Evolutionary conservation across 352 stramenopile genomes (phyloP), one percentile per base, ranked within the genome.

Genomic region (Phytophthora megakarya): DNA sequence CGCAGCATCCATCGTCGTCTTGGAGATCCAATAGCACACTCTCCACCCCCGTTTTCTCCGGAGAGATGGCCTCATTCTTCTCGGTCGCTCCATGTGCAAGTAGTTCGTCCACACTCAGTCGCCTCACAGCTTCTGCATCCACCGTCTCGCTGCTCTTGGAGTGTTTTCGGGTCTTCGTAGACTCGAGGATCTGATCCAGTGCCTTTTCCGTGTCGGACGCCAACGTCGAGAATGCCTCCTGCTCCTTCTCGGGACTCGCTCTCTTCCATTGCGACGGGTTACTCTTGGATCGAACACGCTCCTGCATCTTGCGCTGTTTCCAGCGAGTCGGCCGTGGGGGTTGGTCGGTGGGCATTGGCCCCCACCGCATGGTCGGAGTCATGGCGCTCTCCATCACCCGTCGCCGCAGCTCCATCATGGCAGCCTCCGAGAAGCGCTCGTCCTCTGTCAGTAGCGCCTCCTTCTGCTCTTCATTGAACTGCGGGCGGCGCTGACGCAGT

Each of bases 391-490:
- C 72, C 53, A 90, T 85, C 40, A 90, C 77, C 39, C 84, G 78
- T 23, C 81, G 78, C 28, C 84, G 73, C 48, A 92, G 70, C 71
- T 92, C 83, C 38, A 88, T 67, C 76, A 88, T 88, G 16, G 79
- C 80, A 2, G 79, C 76, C 58, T 89, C 78, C 0, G 80, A 78
- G 30, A 81, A 72, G 25, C 69, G 50, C 46, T 74, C 71, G 48
- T 76, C 72, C 23, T 84, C 74, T 4, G 78, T 88, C 5, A 90
- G 75, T 32, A 92, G 65, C 52, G 84, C 82, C 18, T 81, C 75
- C 65, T 89, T 73, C 45, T 90, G 79, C 63, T 92, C 84, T 39
- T 89, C 74, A 47, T 88, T 76, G 58, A 92, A 92, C 59, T 92
- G 81, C 32, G 64, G 44, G 13, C 78, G 81, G 1, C 75, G 73